phyloP scores from a whole-genome alignment of 768 basidiomycete genomes.

The Amanita brunnescens region DNA sequence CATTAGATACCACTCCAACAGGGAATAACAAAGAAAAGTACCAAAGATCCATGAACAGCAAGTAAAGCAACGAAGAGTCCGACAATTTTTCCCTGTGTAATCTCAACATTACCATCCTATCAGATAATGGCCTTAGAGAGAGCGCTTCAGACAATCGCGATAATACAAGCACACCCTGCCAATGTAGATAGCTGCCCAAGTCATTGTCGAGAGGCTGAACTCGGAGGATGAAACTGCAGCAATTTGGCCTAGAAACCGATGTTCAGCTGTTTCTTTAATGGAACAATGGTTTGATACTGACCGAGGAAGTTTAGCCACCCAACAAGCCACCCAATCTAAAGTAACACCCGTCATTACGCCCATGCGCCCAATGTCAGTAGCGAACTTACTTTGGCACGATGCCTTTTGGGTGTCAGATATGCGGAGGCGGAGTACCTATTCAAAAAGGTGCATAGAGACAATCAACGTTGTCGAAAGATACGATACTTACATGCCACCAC shows the following conservation, averaged over 20 bases:
- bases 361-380: not conserved
- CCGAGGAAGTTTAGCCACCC: slow-evolving; percentile 82
- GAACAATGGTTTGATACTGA: slow-evolving; percentile 15
- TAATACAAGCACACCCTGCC: slow-evolving; percentile 30
- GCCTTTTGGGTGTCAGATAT: slow-evolving; percentile 53
- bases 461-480: not conserved
- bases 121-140: not conserved
- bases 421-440: slow-evolving; percentile 72
- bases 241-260: slow-evolving; percentile 47
- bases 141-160: too few species aligned
- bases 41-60: slow-evolving; percentile 67
- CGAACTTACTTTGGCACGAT: slow-evolving; percentile 49
- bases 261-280: not conserved
- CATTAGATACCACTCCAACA: not conserved
- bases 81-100: slow-evolving; percentile 67
- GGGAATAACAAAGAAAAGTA: slow-evolving; percentile 18
- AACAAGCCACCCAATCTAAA: slow-evolving; percentile 65
- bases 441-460: not conserved
- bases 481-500: slow-evolving; percentile 57
- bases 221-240: slow-evolving; percentile 84
- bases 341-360: not conserved
- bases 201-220: slow-evolving; percentile 74
- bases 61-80: slow-evolving; percentile 72
- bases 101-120: slow-evolving; percentile 47
- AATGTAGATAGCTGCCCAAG: slow-evolving; percentile 65